Conservation (phyloP, 164 flowering plant genomes). For the Stephania japonica region DNA sequence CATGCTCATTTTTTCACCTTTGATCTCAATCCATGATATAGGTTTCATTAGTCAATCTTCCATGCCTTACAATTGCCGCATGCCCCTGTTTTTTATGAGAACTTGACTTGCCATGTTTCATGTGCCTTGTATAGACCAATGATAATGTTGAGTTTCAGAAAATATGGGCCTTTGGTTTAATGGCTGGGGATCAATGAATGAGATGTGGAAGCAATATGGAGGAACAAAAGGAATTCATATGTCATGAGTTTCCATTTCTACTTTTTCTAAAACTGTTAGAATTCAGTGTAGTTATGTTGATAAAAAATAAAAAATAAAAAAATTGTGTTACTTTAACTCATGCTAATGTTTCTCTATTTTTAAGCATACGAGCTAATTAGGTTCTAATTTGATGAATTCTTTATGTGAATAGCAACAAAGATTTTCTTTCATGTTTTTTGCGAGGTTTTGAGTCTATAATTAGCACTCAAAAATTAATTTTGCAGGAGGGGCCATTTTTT, state of each 20-base stretch:
- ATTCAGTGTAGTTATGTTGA: neutral
- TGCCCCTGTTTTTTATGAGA: neutral
- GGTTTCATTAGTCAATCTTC: neutral
- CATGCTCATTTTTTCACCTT: too few relatives aligned
- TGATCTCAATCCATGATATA: neutral
- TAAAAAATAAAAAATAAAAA: too few relatives aligned
- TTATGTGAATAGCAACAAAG: neutral
- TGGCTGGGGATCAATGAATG: too few relatives aligned
- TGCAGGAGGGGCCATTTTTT: neutral
- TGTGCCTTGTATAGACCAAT: neutral
- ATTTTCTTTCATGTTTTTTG: neutral
- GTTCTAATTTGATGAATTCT: neutral
- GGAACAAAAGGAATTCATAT: too few relatives aligned
- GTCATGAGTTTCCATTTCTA: neutral
- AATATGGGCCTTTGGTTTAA: too few relatives aligned
- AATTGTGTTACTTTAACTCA: neutral
- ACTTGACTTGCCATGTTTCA: neutral
- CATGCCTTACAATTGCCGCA: neutral
- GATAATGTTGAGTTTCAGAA: too few relatives aligned
- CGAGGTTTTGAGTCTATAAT: too few relatives aligned
- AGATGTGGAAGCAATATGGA: too few relatives aligned
- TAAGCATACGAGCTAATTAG: neutral
- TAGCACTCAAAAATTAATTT: too few relatives aligned
- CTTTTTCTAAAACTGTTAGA: neutral
- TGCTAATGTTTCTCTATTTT: neutral